Conservation (phyloP, 371 early-diverging fungal species). For the Dinochytrium kinnereticum region DNA sequence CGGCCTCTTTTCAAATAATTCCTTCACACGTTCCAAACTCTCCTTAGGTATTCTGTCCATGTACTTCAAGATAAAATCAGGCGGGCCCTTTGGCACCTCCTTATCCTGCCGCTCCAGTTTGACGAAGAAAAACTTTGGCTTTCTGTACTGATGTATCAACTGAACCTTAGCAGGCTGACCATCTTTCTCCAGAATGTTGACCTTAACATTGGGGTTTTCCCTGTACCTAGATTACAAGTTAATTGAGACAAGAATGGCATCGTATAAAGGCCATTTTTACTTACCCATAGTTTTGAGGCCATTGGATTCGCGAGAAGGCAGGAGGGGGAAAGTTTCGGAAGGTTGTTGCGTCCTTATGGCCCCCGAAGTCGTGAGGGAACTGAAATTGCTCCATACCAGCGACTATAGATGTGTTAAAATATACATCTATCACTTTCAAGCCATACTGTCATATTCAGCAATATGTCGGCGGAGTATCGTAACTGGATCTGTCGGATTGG, state of each 20-base stretch:
- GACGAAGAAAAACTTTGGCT: conserved; percentile 20
- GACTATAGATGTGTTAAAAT: no score
- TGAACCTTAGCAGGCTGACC: conserved; percentile 18
- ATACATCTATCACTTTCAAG: no score
- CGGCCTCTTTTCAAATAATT: conserved; percentile 60
- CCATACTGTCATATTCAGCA: conserved; percentile 51
- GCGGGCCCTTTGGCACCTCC: conserved; percentile 33
- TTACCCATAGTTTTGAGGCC: conserved; percentile 59
- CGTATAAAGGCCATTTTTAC: not conserved
- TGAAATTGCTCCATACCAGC: conserved; percentile 48
- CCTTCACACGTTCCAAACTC: conserved; percentile 13
- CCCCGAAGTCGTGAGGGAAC: no score
- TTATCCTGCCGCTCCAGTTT: conserved; percentile 15
- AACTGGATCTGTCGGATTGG: conserved; percentile 52
- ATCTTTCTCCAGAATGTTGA: not conserved
- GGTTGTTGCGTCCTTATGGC: no score
- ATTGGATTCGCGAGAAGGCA: conserved; percentile 55
- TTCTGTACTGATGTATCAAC: not conserved
- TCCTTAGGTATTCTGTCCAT: conserved; percentile 18
- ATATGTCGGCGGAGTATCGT: conserved; percentile 48
- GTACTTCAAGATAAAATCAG: conserved; percentile 24
- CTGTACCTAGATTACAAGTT: not conserved
- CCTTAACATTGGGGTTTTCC: not conserved
- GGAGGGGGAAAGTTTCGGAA: conserved; percentile 53
- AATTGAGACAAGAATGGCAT: conserved; percentile 15